Evolutionary conservation across 2,329 filamentous ascomycete genomes (phyloP).

Genomic region (Botrytis porri): DNA sequence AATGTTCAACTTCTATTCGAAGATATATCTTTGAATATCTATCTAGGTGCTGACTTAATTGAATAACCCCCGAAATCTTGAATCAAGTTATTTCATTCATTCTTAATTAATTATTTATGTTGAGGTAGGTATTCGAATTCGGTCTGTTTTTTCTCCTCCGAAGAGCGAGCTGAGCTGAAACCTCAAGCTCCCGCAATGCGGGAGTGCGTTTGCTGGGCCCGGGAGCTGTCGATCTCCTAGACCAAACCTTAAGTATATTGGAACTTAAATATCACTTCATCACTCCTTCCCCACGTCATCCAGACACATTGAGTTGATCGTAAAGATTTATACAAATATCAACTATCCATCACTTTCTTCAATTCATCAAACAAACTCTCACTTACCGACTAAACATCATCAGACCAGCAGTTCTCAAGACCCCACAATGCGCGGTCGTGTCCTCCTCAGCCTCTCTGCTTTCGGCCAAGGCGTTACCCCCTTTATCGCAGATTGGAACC

Average conservation of each 20-base stretch:
- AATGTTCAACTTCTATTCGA: not conserved
- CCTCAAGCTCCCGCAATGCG: not conserved
- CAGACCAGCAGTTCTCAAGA: not conserved
- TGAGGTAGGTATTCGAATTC: not conserved
- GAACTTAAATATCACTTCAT: not conserved
- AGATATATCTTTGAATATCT: not conserved
- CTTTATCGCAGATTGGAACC: slow-evolving; percentile 40
- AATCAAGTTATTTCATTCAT: not conserved
- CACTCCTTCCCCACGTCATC: not conserved
- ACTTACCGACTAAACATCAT: not conserved
- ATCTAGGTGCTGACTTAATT: not conserved
- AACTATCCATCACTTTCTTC: not conserved
- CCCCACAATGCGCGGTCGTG: slow-evolving; percentile 24
- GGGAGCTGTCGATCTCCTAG: not conserved
- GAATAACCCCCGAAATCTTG: not conserved
- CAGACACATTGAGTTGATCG: not conserved
- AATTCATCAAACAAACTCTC: not conserved
- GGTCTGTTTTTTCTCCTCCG: not conserved
- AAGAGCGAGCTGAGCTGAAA: not conserved
- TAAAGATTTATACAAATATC: not conserved
- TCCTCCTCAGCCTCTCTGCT: slow-evolving; percentile 29
- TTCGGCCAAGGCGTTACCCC: slow-evolving; percentile 28
- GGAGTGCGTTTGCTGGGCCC: not conserved
- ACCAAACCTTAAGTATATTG: not conserved
- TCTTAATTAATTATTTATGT: not conserved